Conservation (phyloP, 192 early-diverging fungal species). For the Rhizoclosmatium globosum region DNA sequence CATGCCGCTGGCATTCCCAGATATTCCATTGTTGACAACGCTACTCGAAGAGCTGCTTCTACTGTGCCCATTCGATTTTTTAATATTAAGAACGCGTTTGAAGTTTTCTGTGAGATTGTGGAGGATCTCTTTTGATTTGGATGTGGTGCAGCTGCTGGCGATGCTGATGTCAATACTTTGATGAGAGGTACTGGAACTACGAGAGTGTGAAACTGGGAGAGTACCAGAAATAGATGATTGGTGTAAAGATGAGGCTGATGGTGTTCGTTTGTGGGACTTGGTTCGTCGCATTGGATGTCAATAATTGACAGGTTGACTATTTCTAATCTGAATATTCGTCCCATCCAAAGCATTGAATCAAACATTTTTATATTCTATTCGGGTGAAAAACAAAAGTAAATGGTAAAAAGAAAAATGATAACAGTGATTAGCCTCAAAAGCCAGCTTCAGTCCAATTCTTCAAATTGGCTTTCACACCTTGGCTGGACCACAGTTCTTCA, state of each 20-base stretch:
- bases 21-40: neutral
- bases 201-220: neutral
- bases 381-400: neutral
- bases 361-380: neutral
- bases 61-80: neutral
- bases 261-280: too few relatives aligned
- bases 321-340: neutral
- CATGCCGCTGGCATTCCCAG: neutral
- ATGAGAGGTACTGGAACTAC: neutral
- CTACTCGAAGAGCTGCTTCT: neutral
- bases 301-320: too few relatives aligned
- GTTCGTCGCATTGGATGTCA: too few relatives aligned
- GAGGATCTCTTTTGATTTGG: neutral
- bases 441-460: too few relatives aligned
- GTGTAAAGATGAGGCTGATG: too few relatives aligned
- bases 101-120: neutral
- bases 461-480: neutral
- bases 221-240: too few relatives aligned
- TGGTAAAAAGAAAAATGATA: slow-evolving; percentile 9
- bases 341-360: neutral
- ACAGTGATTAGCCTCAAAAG: neutral
- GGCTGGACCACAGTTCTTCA: slow-evolving; percentile 13
- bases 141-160: neutral
- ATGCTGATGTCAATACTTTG: neutral
- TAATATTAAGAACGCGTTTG: slow-evolving; percentile 7